These are phyloP conservation scores for Fusarium sacchari DNA, from an alignment of 2,329 filamentous ascomycete genomes.

Conservation along the genomic window DNA sequence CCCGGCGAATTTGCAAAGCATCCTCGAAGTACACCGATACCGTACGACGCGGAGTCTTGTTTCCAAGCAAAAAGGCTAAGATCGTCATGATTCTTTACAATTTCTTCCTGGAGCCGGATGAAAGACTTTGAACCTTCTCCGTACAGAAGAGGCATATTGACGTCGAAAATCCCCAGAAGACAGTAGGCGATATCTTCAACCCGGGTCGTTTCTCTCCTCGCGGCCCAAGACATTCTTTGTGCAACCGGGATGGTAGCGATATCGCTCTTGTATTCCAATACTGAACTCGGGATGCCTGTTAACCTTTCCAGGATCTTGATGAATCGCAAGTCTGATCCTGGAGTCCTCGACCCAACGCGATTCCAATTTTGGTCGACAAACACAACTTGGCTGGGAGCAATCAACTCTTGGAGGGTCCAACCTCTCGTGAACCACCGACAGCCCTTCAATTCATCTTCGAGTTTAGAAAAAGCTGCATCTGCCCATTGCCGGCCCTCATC, in stretches of 20 bases:
- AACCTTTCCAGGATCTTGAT: neutral
- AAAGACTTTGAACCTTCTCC: neutral
- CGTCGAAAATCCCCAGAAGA: neutral
- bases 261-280: fast-evolving
- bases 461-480: neutral
- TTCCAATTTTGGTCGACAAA: neutral
- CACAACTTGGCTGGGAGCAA: neutral
- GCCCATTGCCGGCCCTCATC: neutral
- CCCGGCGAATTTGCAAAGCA: neutral
- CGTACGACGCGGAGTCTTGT: neutral
- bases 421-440: neutral
- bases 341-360: neutral
- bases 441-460: fast-evolving
- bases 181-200: neutral
- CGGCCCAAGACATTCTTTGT: neutral
- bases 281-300: neutral
- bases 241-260: neutral
- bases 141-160: neutral
- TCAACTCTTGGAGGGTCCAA: neutral
- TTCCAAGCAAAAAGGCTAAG: neutral
- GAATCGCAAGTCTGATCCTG: fast-evolving
- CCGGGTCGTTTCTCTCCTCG: neutral
- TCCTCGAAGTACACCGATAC: neutral
- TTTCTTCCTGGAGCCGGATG: neutral
- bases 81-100: fast-evolving